These are phyloP conservation scores for Carex pumila DNA, from an alignment of 176 grass and related monocot species.

Conservation along the genomic window DNA sequence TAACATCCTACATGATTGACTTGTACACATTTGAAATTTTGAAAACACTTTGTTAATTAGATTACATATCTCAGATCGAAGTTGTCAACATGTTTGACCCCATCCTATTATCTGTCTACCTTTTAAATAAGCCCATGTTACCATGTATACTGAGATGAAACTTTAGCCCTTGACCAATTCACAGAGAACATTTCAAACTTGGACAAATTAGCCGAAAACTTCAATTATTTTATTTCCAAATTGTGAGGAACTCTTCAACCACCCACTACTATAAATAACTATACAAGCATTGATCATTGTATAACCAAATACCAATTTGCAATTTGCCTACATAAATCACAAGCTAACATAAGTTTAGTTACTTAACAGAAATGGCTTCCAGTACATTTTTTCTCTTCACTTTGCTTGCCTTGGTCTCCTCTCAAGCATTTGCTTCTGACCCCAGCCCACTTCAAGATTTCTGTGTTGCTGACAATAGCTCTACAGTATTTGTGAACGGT, in stretches of 20 bases:
- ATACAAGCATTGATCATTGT: no score
- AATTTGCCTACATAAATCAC: not conserved
- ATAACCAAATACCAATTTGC: not conserved
- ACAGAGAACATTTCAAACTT: not conserved
- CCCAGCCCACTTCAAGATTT: conserved; percentile 16
- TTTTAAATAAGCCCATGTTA: not conserved
- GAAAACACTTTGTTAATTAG: not conserved
- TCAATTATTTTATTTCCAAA: not conserved
- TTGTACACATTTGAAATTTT: not conserved
- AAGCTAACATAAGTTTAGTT: not conserved
- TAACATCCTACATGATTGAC: not conserved
- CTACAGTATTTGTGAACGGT: no score
- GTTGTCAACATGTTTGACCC: not conserved
- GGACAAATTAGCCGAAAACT: not conserved
- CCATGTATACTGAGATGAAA: not conserved
- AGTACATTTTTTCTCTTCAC: not conserved
- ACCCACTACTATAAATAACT: no score
- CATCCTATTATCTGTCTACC: not conserved
- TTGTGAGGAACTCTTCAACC: not conserved
- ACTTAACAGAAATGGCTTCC: not conserved
- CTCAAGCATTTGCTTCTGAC: conserved; percentile 35
- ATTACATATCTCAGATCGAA: not conserved
- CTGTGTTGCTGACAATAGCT: no score
- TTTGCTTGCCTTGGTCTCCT: not conserved
- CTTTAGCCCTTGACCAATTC: not conserved